Conservation (phyloP, 805 yeast genomes). For the Yamadazyma paraphyllophila region DNA sequence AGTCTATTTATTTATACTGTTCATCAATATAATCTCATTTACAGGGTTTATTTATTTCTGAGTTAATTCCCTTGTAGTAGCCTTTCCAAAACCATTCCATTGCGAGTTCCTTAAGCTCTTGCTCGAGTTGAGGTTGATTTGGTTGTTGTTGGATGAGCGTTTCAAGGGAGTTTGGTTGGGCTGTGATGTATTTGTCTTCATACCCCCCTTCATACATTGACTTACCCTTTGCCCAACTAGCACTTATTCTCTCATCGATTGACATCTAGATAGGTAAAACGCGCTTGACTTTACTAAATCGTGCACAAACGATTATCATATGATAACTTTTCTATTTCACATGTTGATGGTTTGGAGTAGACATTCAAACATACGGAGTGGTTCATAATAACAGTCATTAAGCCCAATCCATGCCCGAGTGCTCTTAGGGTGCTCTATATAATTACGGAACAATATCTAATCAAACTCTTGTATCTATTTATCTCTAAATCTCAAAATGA, state of each 20-base stretch:
- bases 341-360: background rate
- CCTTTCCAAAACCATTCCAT: constrained; percentile 37
- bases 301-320: background rate
- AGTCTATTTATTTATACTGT: background rate
- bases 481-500: too few relatives aligned
- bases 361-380: too few relatives aligned
- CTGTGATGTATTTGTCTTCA: background rate
- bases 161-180: constrained; percentile 4
- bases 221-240: constrained; percentile 1
- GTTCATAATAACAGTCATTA: too few relatives aligned
- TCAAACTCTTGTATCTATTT: too few relatives aligned
- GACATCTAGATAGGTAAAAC: background rate
- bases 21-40: too few relatives aligned
- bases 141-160: constrained; percentile 17
- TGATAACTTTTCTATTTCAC: background rate
- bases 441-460: too few relatives aligned
- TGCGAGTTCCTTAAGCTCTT: constrained; percentile 23
- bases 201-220: constrained; percentile 1
- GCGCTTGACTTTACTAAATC: background rate
- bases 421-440: too few relatives aligned
- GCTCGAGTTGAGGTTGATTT: constrained; percentile 16
- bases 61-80: constrained; percentile 22
- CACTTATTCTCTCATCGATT: constrained; percentile 1
- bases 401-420: too few relatives aligned
- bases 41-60: background rate